These are phyloP conservation scores for Aspergillus ibericus DNA, from an alignment of 2,329 filamentous ascomycete species.

Conservation along the genomic window DNA sequence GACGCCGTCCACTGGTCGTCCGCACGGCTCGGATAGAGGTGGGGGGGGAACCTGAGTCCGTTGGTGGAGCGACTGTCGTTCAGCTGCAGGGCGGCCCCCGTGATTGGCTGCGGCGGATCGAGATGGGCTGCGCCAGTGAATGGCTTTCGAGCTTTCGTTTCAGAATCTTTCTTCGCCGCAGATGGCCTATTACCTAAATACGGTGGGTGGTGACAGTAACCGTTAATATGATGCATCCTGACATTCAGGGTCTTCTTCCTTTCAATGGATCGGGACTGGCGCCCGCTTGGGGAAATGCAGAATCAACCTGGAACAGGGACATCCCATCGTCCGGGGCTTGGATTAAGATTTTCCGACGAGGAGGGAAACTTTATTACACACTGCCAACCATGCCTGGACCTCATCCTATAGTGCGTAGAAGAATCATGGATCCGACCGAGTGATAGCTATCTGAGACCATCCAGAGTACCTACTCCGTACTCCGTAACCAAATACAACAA, in stretches of 20 bases:
- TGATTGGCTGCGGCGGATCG: background rate
- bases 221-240: background rate
- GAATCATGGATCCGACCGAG: no score
- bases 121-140: background rate
- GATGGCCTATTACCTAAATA: background rate
- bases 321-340: background rate
- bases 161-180: background rate
- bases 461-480: no score
- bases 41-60: background rate
- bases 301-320: background rate
- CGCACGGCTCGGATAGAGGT: slow-evolving; percentile 16
- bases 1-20: slow-evolving; percentile 9
- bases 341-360: background rate
- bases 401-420: no score
- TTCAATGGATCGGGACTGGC: no score
- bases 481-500: no score
- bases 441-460: no score
- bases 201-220: background rate
- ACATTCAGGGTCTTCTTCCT: background rate
- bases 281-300: background rate
- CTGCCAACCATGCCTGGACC: background rate
- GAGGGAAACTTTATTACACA: background rate
- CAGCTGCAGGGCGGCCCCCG: background rate
- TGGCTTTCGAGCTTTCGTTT: background rate
- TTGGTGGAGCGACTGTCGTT: background rate